A percentile compares a stretch with the other conserved stretches of the same genome.
These are phyloP conservation scores for Onygenales sp. DNA, from an alignment of 2,329 filamentous ascomycete species.

Conservation along the genomic window DNA sequence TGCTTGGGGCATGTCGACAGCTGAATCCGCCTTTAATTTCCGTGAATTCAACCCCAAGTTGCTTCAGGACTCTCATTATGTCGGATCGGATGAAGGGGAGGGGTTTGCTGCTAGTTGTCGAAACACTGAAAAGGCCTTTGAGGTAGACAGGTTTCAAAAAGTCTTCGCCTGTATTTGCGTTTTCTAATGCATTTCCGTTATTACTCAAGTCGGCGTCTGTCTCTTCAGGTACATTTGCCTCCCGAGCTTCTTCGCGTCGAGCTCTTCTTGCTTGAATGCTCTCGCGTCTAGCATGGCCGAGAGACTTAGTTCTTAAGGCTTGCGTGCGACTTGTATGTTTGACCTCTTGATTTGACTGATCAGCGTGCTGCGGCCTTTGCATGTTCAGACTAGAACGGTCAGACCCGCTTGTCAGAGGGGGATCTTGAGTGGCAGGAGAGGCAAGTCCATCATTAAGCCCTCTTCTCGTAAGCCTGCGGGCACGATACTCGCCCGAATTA, in stretches of 20 bases:
- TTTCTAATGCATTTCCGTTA: slow-evolving; percentile 42
- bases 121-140: slow-evolving; percentile 94
- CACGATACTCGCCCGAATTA: slow-evolving; percentile 72
- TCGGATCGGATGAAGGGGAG: slow-evolving; percentile 77
- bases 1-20: slow-evolving; percentile 80
- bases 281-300: slow-evolving; percentile 80
- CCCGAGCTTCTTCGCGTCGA: slow-evolving; percentile 60
- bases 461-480: slow-evolving; percentile 48
- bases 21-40: slow-evolving; percentile 92
- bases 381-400: slow-evolving; percentile 56
- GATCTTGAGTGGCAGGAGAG: slow-evolving; percentile 48
- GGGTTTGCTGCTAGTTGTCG: slow-evolving; percentile 88
- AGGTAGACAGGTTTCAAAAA: slow-evolving; percentile 83
- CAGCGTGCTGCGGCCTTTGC: slow-evolving; percentile 27
- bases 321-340: slow-evolving; percentile 51
- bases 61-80: slow-evolving; percentile 78
- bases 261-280: slow-evolving; percentile 82
- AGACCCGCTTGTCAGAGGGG: slow-evolving; percentile 67
- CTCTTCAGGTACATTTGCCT: slow-evolving; percentile 80
- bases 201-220: slow-evolving; percentile 68
- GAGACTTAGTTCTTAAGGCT: slow-evolving; percentile 69
- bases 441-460: slow-evolving; percentile 45
- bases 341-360: slow-evolving; percentile 45
- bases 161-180: slow-evolving; percentile 54
- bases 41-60: slow-evolving; percentile 79